Percentiles rank a stretch among this genome's conserved stretches.
Evolutionary conservation across 1,139 yeast genomes (phyloP).

Genomic region (Nakaseomyces bracarensis): DNA sequence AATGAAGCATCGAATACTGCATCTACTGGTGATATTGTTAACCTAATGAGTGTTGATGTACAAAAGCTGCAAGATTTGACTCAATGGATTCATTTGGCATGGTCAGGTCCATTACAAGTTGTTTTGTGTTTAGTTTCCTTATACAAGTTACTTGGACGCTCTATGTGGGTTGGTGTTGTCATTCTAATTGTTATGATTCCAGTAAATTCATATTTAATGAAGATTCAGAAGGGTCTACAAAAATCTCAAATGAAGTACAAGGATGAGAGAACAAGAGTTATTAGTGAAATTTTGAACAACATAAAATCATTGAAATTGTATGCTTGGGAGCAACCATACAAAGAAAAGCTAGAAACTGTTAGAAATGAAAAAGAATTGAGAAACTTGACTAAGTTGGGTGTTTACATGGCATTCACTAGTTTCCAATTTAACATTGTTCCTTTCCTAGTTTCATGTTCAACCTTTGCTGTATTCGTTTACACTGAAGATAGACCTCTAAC

Average conservation of each 20-base stretch:
- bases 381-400: conserved; percentile 69
- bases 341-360: conserved; percentile 60
- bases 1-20: conserved; percentile 74
- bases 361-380: conserved; percentile 84
- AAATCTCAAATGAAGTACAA: conserved; percentile 62
- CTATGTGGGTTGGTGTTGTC: conserved; percentile 96
- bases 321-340: conserved; percentile 91
- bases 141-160: conserved; percentile 68
- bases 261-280: conserved; percentile 61
- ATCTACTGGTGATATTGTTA: conserved; percentile 95
- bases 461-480: conserved; percentile 75
- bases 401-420: conserved; percentile 61
- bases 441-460: conserved; percentile 80
- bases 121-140: conserved; percentile 67
- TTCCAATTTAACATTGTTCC: conserved; percentile 88
- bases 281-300: conserved; percentile 82
- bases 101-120: conserved; percentile 98
- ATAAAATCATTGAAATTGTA: conserved; percentile 87
- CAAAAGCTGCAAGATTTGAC: conserved; percentile 87
- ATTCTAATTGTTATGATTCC: conserved; percentile 84
- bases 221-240: conserved; percentile 67
- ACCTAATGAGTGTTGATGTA: conserved; percentile 93
- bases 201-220: conserved; percentile 65
- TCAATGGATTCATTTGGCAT: conserved; percentile 76
- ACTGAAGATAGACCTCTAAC: conserved; percentile 62